A percentile compares a stretch with the other conserved stretches of the same genome.
Conservation (phyloP, 352 stramenopile species). For the Plasmopara halstedii region DNA sequence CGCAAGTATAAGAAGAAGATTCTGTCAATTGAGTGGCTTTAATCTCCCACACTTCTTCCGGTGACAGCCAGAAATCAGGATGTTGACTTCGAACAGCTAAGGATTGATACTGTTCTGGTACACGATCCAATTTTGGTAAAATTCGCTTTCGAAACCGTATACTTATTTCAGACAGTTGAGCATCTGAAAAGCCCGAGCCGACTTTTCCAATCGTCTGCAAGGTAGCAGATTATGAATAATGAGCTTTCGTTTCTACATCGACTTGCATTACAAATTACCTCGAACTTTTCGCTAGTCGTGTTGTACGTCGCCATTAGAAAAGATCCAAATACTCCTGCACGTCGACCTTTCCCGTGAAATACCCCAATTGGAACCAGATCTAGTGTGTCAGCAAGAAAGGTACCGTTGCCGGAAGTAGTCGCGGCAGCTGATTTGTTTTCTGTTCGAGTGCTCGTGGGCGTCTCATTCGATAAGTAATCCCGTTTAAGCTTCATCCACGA, state of each 20-base stretch:
- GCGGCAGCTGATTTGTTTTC: constrained; percentile 2
- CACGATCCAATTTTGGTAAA: constrained; percentile 32
- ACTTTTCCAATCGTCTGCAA: constrained; percentile 82
- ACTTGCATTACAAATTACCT: constrained; percentile 37
- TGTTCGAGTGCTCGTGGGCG: background rate
- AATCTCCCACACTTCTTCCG: constrained; percentile 97
- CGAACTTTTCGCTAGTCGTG: constrained; percentile 88
- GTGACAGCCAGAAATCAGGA: constrained; percentile 92
- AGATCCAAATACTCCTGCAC: constrained; percentile 94
- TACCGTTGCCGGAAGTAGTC: constrained; percentile 23
- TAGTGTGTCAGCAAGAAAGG: constrained; percentile 83
- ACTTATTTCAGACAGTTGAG: constrained; percentile 78
- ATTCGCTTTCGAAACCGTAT: constrained; percentile 34
- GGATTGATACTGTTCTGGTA: constrained; percentile 49
- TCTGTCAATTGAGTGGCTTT: constrained; percentile 97
- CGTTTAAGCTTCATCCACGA: constrained; percentile 85
- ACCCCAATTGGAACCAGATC: constrained; percentile 98
- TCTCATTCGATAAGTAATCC: constrained; percentile 51
- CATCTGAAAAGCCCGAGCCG: constrained; percentile 97
- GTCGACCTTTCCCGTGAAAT: constrained; percentile 94
- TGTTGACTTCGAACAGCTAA: constrained; percentile 52
- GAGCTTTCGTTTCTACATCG: background rate
- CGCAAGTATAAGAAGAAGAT: constrained; percentile 93
- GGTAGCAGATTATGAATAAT: too few species aligned
- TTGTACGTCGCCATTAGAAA: constrained; percentile 98